A percentile compares a stretch with the other conserved stretches of the same genome.
Conservation (phyloP, 306 rosid genomes). For the Dalbergia oliveri region DNA sequence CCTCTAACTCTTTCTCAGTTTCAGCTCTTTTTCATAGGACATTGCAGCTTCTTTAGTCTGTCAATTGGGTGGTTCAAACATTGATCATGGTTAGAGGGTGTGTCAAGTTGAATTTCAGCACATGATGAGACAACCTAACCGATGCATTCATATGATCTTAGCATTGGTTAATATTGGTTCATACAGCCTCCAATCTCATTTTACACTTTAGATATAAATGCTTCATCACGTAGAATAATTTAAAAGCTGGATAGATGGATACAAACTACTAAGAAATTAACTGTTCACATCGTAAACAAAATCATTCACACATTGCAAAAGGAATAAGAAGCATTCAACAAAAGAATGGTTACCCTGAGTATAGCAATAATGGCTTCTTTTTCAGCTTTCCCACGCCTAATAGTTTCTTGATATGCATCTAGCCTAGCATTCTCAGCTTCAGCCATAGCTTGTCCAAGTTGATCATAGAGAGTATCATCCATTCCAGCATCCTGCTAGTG, state of each 20-base stretch:
- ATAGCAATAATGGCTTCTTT: slow-evolving; percentile 70
- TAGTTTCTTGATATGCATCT: slow-evolving; percentile 66
- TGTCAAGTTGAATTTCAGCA: slow-evolving; percentile 27
- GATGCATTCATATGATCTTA: slow-evolving; percentile 11
- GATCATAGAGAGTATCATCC: slow-evolving; percentile 65
- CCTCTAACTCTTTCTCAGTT: slow-evolving; percentile 70
- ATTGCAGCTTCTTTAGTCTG: slow-evolving; percentile 68
- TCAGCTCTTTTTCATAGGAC: slow-evolving; percentile 62
- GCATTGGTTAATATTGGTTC: background rate
- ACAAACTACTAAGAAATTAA: slow-evolving; percentile 16
- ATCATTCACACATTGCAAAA: slow-evolving; percentile 20
- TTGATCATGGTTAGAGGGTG: background rate
- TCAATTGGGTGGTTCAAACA: slow-evolving; percentile 33
- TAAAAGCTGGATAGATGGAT: background rate
- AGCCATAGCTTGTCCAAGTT: slow-evolving; percentile 66
- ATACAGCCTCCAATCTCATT: background rate
- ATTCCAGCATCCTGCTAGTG: slow-evolving; percentile 71
- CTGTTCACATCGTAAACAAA: slow-evolving; percentile 14
- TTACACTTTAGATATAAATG: slow-evolving; percentile 3
- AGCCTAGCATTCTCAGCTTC: slow-evolving; percentile 73
- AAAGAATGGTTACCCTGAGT: slow-evolving; percentile 60
- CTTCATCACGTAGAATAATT: background rate
- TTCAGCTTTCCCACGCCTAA: slow-evolving; percentile 76
- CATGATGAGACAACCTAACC: background rate
- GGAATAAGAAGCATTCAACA: slow-evolving; percentile 19